phyloP scores from a whole-genome alignment of 129 eudicot genomes.

The Escallonia herrerae region DNA sequence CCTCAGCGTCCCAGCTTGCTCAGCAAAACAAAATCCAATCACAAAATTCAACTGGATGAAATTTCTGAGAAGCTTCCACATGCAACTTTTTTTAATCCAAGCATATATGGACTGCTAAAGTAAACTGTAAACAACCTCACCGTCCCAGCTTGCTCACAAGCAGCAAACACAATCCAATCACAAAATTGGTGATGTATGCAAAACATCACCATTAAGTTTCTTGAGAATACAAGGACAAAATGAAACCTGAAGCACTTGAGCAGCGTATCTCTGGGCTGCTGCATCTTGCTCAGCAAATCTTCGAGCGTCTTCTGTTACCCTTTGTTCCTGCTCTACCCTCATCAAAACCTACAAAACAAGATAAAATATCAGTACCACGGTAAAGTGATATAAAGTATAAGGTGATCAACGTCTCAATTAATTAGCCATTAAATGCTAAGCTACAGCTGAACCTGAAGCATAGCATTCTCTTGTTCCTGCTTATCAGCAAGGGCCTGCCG shows the following conservation, averaged over 20 bases:
- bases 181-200: no score
- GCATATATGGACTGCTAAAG: no score
- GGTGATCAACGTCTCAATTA: neutral
- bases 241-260: slow-evolving; percentile 75
- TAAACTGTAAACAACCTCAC: no score
- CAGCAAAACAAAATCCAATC: no score
- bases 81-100: neutral
- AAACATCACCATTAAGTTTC: neutral
- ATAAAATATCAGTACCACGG: slow-evolving; percentile 3
- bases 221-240: neutral
- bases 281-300: slow-evolving; percentile 95
- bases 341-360: slow-evolving; percentile 53
- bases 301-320: slow-evolving; percentile 91
- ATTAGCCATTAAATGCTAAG: neutral
- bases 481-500: slow-evolving; percentile 66
- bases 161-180: no score
- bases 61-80: neutral
- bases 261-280: slow-evolving; percentile 80
- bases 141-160: no score
- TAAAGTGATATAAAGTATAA: neutral
- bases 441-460: slow-evolving; percentile 74
- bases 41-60: neutral
- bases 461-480: slow-evolving; percentile 93
- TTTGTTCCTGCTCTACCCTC: slow-evolving; percentile 97
- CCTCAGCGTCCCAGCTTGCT: no score